phyloP scores from a whole-genome alignment of 495 filamentous ascomycete genomes.

The Letharia lupina region DNA sequence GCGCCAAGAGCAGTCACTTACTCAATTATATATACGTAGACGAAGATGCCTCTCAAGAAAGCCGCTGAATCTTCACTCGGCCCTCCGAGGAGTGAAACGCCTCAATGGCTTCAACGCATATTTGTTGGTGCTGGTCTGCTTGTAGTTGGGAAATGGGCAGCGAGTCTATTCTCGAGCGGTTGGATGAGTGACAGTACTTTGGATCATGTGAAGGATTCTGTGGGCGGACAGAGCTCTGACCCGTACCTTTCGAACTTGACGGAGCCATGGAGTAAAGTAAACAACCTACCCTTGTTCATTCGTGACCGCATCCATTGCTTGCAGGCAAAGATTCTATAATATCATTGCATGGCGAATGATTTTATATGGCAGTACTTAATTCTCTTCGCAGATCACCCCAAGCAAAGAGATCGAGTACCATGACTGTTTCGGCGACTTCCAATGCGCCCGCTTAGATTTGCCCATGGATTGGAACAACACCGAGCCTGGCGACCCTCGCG shows the following conservation, averaged over 20 bases:
- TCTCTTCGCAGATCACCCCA: background rate
- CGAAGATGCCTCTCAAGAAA: background rate
- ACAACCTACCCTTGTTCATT: background rate
- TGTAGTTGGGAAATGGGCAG: background rate
- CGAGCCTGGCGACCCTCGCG: constrained; percentile 19
- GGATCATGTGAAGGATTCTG: background rate
- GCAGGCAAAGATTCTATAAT: background rate
- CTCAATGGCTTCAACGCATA: background rate
- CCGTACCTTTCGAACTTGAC: background rate
- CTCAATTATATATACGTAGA: background rate
- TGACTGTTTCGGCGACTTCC: constrained; percentile 26
- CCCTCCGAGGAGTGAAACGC: background rate
- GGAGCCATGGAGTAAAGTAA: constrained; percentile 11
- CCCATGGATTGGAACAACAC: constrained; percentile 38
- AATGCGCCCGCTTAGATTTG: constrained; percentile 35
- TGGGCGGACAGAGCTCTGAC: background rate
- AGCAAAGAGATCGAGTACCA: constrained; percentile 19
- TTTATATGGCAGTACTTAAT: background rate
- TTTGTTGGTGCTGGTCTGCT: background rate
- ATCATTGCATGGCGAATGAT: background rate
- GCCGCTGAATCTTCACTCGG: background rate
- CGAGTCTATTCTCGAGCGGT: background rate
- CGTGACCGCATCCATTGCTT: no score
- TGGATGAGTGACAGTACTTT: background rate
- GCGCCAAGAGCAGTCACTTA: background rate